These are phyloP conservation scores for Colletotrichum karsti DNA, from an alignment of 2,329 filamentous ascomycete genomes.

Conservation along the genomic window DNA sequence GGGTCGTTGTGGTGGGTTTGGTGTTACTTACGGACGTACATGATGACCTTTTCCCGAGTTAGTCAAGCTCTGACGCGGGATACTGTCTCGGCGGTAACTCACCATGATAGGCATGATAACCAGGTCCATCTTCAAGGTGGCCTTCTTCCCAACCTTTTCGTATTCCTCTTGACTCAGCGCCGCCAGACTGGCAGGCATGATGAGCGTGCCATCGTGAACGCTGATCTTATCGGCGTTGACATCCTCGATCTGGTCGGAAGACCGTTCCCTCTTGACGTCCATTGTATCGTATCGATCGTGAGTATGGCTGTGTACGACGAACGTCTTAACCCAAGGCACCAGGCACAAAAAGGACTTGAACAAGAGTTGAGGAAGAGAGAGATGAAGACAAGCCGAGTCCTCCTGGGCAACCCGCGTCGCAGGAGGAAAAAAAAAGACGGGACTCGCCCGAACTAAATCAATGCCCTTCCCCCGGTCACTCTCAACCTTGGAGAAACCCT, in stretches of 20 bases:
- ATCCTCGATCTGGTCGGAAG: slow-evolving; percentile 17
- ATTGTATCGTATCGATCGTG: background rate
- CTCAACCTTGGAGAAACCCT: background rate
- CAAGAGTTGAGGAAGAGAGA: background rate
- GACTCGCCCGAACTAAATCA: background rate
- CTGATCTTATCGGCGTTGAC: background rate
- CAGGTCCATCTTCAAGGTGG: slow-evolving; percentile 33
- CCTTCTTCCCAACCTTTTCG: slow-evolving; percentile 26
- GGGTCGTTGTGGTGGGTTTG: rapidly evolving
- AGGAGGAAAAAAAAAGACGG: background rate
- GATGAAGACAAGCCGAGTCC: background rate
- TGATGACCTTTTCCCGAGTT: slow-evolving; percentile 21
- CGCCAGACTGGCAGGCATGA: slow-evolving; percentile 33
- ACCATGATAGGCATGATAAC: slow-evolving; percentile 34
- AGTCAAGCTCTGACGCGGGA: background rate
- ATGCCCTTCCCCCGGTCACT: background rate
- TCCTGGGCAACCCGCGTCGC: background rate
- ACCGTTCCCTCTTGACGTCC: slow-evolving; percentile 7
- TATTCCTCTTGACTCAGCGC: slow-evolving; percentile 30
- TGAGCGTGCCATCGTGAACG: background rate
- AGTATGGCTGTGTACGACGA: no score
- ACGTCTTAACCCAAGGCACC: no score
- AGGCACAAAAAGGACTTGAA: no score
- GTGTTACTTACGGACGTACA: slow-evolving; percentile 32
- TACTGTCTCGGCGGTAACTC: background rate